Evolutionary conservation across 169 alveolate genomes (phyloP), one percentile per base, ranked within the genome.

Genomic region (Plasmodium falciparum): DNA sequence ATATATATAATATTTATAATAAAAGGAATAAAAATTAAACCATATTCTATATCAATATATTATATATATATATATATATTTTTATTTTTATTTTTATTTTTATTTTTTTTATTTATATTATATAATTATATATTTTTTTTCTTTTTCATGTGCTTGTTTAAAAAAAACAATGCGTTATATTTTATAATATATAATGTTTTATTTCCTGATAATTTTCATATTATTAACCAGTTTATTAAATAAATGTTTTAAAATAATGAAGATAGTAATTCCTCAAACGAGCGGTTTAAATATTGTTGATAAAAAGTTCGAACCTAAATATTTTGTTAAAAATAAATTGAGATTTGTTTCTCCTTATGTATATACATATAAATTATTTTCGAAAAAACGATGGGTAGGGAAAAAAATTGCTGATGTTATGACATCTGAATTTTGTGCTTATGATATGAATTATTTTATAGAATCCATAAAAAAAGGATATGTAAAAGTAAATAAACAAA

Each of bases 301-400:
- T 59, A 58, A 62, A 15, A 49, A 80, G 0, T 72, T 63, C 47
- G 33, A 92, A 47, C 92, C 88, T 12, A 78, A 74, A 12, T 92
- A 92, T 72, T 74, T 88, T 26, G 66, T 80, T 17, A 92, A 91
- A 65, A 92, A 94, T 63, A 92, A 94, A 17, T 89, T 89, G 67
- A 58, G 96, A 39, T 73, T 94, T 71, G 96, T 94, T 17, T 52
- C 91, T 22, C 96, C 96, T 5, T 94, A 94, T 70, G 88, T 88
- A 17, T 88, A 90, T 43, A 93, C 93, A 1, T 94, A 92, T 74
- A 86, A 91, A 76, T 70, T 91, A 20, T 91, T 20, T 63, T 65
- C 95, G 13, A 94, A 94, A 26, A 91, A 91, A 54, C 66, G 96
- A 80, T 94, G 96, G 96, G 56, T 92, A 15, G 95, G 94, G 1